phyloP scores from a whole-genome alignment of 441 rosid genomes.

The Viola pubescens region DNA sequence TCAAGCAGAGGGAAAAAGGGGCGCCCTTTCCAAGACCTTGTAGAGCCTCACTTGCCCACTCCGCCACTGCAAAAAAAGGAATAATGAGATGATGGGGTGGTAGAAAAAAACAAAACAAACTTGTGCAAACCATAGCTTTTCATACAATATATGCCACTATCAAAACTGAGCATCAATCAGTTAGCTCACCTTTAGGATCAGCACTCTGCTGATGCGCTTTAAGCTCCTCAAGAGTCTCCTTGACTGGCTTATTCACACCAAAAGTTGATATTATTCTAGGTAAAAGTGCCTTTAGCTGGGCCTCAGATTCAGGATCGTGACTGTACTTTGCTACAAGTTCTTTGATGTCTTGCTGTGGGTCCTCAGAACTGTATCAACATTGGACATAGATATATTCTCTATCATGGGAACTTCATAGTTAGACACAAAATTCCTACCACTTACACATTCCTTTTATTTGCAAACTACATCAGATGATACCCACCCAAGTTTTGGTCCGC shows the following conservation, averaged over 20 bases:
- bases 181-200: slow-evolving; percentile 50
- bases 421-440: not conserved
- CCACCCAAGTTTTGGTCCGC: not conserved
- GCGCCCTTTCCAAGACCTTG: slow-evolving; percentile 74
- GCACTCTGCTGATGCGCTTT: slow-evolving; percentile 50
- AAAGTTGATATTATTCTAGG: slow-evolving; percentile 71
- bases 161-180: not conserved
- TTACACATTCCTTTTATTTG: not conserved
- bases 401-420: not conserved
- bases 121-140: not conserved
- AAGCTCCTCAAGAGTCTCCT: slow-evolving; percentile 65
- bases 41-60: slow-evolving; percentile 79
- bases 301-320: slow-evolving; percentile 55
- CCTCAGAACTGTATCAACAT: slow-evolving; percentile 48
- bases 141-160: not conserved
- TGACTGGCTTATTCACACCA: slow-evolving; percentile 48
- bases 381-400: not conserved
- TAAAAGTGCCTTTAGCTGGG: slow-evolving; percentile 55
- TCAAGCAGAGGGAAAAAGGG: slow-evolving; percentile 76
- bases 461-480: not conserved
- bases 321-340: slow-evolving; percentile 52
- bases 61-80: slow-evolving; percentile 36
- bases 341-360: slow-evolving; percentile 54
- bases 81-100: not conserved
- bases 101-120: not conserved